Conservation (phyloP, 129 eudicot genomes). For the Artemisia argyi region DNA sequence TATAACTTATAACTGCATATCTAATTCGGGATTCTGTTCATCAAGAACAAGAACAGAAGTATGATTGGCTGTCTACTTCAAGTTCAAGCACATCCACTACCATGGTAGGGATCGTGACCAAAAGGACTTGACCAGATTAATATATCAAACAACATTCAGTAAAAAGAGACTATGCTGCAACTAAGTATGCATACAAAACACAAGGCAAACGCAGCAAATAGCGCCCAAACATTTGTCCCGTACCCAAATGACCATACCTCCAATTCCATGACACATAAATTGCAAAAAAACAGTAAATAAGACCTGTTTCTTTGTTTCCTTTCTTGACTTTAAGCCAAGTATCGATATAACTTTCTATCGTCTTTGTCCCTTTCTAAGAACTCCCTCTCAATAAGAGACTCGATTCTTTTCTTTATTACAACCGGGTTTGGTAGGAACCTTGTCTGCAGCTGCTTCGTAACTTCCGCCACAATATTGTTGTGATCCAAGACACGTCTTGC, state of each 20-base stretch:
- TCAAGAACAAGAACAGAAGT: too few relatives aligned
- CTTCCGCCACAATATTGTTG: constrained; percentile 42
- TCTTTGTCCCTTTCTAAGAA: constrained; percentile 49
- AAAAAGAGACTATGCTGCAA: constrained; percentile 3
- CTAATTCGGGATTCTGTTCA: too few relatives aligned
- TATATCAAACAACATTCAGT: constrained; percentile 9
- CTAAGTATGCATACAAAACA: not conserved
- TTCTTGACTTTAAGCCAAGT: constrained; percentile 24
- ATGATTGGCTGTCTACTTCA: too few relatives aligned
- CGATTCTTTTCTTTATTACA: constrained; percentile 46
- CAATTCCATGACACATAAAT: constrained; percentile 13
- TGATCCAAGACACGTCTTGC: constrained; percentile 47
- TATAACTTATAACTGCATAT: too few relatives aligned
- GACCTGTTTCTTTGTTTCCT: not conserved
- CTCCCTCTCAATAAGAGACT: constrained; percentile 49
- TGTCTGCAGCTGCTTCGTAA: constrained; percentile 33
- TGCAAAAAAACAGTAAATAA: not conserved
- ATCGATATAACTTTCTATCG: constrained; percentile 38
- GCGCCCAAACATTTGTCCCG: not conserved
- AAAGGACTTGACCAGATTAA: not conserved
- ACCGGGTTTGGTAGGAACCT: constrained; percentile 24
- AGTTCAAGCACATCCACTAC: not conserved
- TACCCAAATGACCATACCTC: constrained; percentile 8
- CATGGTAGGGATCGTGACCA: not conserved
- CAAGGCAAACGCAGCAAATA: not conserved